A percentile compares a stretch with the other conserved stretches of the same genome.
These are phyloP conservation scores for Meyerozyma carpophila DNA, from an alignment of 1,139 yeast genomes.

Conservation along the genomic window DNA sequence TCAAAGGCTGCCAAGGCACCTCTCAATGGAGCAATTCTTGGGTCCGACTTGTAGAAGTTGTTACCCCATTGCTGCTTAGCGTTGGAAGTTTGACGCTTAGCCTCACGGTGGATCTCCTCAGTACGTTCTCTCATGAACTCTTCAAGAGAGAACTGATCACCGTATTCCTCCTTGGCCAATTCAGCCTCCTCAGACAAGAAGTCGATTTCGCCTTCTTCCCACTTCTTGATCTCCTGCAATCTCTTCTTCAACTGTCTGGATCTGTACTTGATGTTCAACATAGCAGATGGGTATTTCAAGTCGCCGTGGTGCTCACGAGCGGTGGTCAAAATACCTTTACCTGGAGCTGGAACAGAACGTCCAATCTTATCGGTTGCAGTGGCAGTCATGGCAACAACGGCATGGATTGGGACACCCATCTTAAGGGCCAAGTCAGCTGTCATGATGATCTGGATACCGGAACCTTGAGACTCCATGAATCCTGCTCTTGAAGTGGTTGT, in stretches of 20 bases:
- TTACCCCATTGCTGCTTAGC: conserved; percentile 96
- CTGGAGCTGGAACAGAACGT: conserved; percentile 99
- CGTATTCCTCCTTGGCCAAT: conserved; percentile 66
- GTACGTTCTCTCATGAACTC: conserved; percentile 76
- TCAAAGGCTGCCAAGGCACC: conserved; percentile 95
- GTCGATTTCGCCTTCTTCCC: conserved; percentile 81
- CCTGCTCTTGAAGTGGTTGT: conserved; percentile 94
- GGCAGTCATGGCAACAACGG: conserved; percentile 88
- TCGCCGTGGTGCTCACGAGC: conserved; percentile 91
- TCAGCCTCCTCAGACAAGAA: conserved; percentile 43
- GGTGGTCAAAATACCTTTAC: conserved; percentile 97
- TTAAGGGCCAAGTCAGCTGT: conserved; percentile 86
- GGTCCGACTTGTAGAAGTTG: conserved; percentile 84
- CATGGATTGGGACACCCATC: conserved; percentile 99
- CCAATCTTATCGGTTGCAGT: conserved; percentile 99
- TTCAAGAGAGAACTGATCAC: conserved; percentile 42
- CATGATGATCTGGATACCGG: conserved; percentile 97
- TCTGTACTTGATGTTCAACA: conserved; percentile 90
- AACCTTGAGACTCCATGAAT: conserved; percentile 99
- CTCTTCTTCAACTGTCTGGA: conserved; percentile 84
- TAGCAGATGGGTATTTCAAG: conserved; percentile 74
- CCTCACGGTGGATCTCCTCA: conserved; percentile 82
- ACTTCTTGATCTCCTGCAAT: conserved; percentile 67
- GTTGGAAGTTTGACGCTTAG: conserved; percentile 76
- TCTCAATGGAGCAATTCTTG: conserved; percentile 94